Percentiles rank a stretch among this genome's conserved stretches.
Conservation (phyloP, 257 asterid genomes). For the Orobanche coerulescens region DNA sequence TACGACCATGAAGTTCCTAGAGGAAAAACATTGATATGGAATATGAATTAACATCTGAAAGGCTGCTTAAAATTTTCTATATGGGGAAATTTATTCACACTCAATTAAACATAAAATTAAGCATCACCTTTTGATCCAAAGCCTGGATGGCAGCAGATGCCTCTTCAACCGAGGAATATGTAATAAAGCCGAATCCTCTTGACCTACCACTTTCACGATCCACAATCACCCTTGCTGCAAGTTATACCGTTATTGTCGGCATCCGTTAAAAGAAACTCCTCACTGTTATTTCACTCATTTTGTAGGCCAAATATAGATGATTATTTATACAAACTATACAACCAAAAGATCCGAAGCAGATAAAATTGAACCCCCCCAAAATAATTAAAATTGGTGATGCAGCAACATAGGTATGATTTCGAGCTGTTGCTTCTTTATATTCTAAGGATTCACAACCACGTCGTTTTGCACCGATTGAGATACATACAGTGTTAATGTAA, state of each 20-base stretch:
- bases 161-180: slow-evolving; percentile 49
- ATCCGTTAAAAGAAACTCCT: neutral
- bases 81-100: neutral
- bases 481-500: neutral
- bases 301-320: neutral
- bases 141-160: slow-evolving; percentile 93
- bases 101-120: neutral
- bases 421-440: too few species aligned
- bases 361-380: neutral
- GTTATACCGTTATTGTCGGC: neutral
- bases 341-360: neutral
- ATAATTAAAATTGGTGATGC: neutral
- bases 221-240: slow-evolving; percentile 58
- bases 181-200: slow-evolving; percentile 84
- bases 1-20: slow-evolving; percentile 81
- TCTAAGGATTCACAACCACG: too few species aligned
- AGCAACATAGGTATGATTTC: neutral
- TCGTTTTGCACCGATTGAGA: neutral
- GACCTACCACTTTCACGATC: slow-evolving; percentile 83
- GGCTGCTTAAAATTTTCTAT: neutral
- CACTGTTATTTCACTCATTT: neutral
- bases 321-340: neutral
- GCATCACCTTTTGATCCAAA: slow-evolving; percentile 64
- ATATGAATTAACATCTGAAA: neutral
- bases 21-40: slow-evolving; percentile 5